Evolutionary conservation across 352 stramenopile genomes (phyloP), one percentile per base, ranked within the genome.

Genomic region (Globisporangium radiosum): DNA sequence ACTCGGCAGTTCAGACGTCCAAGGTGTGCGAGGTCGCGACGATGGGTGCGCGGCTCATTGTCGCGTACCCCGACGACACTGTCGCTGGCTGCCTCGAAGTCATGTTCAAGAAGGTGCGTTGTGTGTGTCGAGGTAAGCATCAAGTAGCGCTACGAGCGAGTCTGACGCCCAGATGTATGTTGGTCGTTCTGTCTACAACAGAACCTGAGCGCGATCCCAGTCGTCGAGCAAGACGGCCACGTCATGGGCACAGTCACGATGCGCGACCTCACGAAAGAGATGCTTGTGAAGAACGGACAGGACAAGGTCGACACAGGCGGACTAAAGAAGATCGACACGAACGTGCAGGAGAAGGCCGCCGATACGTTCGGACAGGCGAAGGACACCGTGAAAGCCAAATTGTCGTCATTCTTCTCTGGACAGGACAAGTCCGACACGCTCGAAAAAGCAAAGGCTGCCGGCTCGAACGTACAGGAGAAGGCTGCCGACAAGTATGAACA

Each of bases 41-140:
- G 10, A 77, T 77, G 66, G 64, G 66, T 4, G 45, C 69, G 10
- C 57, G 69, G 4, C 72, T 77, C 42, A 56, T 80, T 13, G 64
- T 80, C 5, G 72, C 72, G 5, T 63, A 60, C n/a, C 69, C 72
- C 6, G 64, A 74, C 13, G 72, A 80, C 51, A 68, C 72, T 5
- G 72, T 80, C 36, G 65, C 71, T 44, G 64, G 67, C 38, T 76
- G 71, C 42, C 58, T 79, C 36, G 64, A 73, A 40, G 63, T 79
- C 36, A 76, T 79, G 71, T 72, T 57, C 5, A 62, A 60, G 39
- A 66, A 70, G 68, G 71, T 76, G 61, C 7, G 5, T 52, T 38
- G 13, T 33, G 9, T 42, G 5, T 60, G 53, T n/a, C 6, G 17
- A 47, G 7, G 19, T 47, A 19, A 45, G 47, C 33, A 38, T 17